Evolutionary conservation across 768 basidiomycete genomes (phyloP).

Genomic region (Trametes gibbosa): DNA sequence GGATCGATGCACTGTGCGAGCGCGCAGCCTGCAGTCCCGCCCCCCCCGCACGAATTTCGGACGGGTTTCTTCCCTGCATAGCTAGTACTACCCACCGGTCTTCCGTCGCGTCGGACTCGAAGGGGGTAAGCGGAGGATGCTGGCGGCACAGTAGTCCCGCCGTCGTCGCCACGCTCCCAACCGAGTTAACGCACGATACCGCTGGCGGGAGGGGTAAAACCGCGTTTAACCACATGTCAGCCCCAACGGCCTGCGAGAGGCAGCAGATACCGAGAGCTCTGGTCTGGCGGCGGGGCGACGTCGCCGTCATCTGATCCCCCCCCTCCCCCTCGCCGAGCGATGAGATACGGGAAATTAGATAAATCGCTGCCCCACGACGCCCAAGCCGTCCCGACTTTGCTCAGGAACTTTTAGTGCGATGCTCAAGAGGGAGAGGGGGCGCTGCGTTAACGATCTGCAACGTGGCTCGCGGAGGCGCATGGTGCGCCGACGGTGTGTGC

Average conservation of each 20-base stretch:
- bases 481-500: background rate
- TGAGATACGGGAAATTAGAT: slow-evolving; percentile 21
- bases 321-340: slow-evolving; percentile 8
- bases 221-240: slow-evolving; percentile 8
- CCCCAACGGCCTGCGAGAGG: background rate
- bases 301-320: slow-evolving; percentile 13
- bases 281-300: background rate
- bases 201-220: background rate
- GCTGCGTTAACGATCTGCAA: background rate
- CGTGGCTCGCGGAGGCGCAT: background rate
- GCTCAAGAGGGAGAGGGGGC: background rate
- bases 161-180: no score
- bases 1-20: slow-evolving; percentile 11
- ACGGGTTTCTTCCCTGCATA: no score
- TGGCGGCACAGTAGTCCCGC: no score
- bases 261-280: no score
- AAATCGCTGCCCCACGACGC: background rate
- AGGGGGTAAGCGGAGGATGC: no score
- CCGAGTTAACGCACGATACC: slow-evolving; percentile 1
- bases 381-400: background rate
- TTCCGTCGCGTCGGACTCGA: no score
- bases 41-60: no score
- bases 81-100: no score
- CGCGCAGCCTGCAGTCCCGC: no score
- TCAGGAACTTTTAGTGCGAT: no score